phyloP scores from a whole-genome alignment of 2,329 filamentous ascomycete genomes.

The Aspergillaceae sp. region DNA sequence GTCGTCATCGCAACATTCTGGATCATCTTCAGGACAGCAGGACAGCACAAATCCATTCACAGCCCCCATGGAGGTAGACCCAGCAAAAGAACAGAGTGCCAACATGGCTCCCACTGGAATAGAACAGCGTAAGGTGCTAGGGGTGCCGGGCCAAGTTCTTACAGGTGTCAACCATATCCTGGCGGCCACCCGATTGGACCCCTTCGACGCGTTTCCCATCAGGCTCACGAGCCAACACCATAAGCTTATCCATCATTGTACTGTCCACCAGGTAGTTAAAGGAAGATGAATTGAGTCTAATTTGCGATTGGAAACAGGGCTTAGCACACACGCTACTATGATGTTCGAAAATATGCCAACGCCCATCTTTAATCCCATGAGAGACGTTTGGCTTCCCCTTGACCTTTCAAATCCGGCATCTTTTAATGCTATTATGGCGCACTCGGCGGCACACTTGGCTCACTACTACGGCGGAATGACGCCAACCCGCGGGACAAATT shows the following conservation, averaged over 20 bases:
- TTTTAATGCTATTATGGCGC: constrained; percentile 36
- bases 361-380: constrained; percentile 30
- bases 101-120: background rate
- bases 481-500: constrained; percentile 16
- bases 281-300: background rate
- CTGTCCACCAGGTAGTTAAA: background rate
- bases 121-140: background rate
- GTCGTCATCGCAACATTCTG: background rate
- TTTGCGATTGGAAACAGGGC: constrained; percentile 13
- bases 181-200: constrained; percentile 21
- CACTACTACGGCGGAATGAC: constrained; percentile 22
- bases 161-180: constrained; percentile 24
- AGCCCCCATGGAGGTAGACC: background rate
- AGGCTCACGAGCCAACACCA: constrained; percentile 27
- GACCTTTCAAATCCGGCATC: constrained; percentile 36
- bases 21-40: background rate
- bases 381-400: constrained; percentile 34
- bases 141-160: constrained; percentile 12
- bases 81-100: background rate
- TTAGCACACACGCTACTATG: constrained; percentile 23
- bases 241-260: constrained; percentile 31
- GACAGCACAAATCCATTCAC: background rate
- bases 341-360: constrained; percentile 23
- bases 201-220: constrained; percentile 30
- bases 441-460: constrained; percentile 33